A percentile compares a stretch with the other conserved stretches of the same genome.
phyloP scores from a whole-genome alignment of 2,329 filamentous ascomycete genomes.

The Blastomyces percursus region DNA sequence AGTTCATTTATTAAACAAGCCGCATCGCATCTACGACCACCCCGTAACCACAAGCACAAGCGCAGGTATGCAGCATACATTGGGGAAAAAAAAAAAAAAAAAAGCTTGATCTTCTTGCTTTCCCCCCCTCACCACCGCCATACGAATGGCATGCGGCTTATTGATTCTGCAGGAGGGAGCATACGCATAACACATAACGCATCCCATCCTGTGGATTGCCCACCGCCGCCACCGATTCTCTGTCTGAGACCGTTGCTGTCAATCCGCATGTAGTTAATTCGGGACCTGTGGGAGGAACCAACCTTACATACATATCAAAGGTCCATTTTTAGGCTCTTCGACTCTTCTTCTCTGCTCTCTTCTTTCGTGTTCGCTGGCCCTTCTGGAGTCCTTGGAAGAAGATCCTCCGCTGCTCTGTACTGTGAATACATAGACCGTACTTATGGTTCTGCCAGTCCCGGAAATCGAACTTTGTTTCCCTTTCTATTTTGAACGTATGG shows the following conservation, averaged over 20 bases:
- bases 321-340: background rate
- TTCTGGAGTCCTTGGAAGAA: background rate
- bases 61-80: background rate
- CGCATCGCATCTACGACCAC: background rate
- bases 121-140: background rate
- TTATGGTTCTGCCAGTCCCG: no score
- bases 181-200: background rate
- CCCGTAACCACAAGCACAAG: background rate
- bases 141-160: background rate
- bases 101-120: background rate
- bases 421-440: no score
- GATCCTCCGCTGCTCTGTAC: no score
- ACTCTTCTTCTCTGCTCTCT: background rate
- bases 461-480: no score
- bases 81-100: background rate
- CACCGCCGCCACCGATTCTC: background rate
- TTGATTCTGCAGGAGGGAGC: background rate
- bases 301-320: background rate
- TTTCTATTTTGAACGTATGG: no score
- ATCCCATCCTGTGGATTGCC: background rate
- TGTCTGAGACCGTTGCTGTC: background rate
- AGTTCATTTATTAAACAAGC: background rate
- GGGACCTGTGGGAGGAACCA: no score
- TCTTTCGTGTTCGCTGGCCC: background rate
- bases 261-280: background rate